Base-by-base conservation (phyloP, 1,139 yeast genomes). In the Candida tetrigidarum region DNA sequence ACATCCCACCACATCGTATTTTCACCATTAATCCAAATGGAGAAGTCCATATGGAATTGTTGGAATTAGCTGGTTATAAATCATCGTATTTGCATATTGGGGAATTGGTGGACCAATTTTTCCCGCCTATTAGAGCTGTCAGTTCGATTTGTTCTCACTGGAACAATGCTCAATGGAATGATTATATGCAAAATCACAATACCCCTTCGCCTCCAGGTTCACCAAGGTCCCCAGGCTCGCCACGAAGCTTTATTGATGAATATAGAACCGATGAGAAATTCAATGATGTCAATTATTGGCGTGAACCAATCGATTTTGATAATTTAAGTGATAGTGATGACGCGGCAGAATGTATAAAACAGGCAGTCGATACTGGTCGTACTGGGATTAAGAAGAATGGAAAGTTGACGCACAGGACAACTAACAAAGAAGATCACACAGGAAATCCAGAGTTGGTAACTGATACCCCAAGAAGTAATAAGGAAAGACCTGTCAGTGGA, bases 11-110 rank as follows among this genome's bases (percentile, higher is more conserved):
- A 26, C 95, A 97, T 35, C 76, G 97, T 51, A 92, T 95, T 39
- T 95, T 95, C 63, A 95, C 99, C 4, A 95, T 95, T 55, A 93
- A 95, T 58, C 93, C 98, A 0, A 90, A 89, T 51, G 97, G 98
- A 2, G 99, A 95, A 55, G 99, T 95, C 27, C 97, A 90, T 70
- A 86, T 95, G 96, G 99, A 95, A 66, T 76, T 95, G 54, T 74
- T 95, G 46, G 98, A 95, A 62, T 74, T 95, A 58, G 96, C 98
- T 0, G 99, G 99, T 5, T 88, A 88, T 62, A 87, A 81, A 60
- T 85, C 96, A 43, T 84, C 96, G 0, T 95, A 95, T 62, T 81
- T 95, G 44, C 85, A 84, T 53, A 93, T 95, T 62, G 91, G 96
- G 35, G 98, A 93, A 63, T 74, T 95, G 49, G 98, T 95, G 11